A percentile compares a stretch with the other conserved stretches of the same genome.
Evolutionary conservation across 768 basidiomycete species (phyloP).

Genomic region (Rhizopogon vinicolor): DNA sequence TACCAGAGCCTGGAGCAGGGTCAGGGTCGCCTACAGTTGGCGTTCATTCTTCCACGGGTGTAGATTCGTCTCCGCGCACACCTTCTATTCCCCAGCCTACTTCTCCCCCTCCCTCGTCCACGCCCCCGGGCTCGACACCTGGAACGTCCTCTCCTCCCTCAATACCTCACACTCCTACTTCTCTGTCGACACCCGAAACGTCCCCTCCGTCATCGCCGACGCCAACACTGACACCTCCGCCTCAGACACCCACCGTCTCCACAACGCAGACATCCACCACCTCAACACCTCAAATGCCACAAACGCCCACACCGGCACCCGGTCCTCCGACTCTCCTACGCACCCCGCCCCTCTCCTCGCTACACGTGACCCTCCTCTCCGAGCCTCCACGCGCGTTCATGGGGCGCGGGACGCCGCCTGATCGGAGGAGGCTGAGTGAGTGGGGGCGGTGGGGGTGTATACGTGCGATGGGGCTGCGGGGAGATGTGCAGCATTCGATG

Average conservation of each 20-base stretch:
- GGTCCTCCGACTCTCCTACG: slow-evolving; percentile 10
- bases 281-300: neutral
- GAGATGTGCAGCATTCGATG: too few species aligned
- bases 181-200: neutral
- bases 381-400: slow-evolving; percentile 29
- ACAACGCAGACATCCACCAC: neutral
- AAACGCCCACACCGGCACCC: neutral
- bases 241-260: neutral
- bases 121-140: neutral
- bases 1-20: too few species aligned
- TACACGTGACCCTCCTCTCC: slow-evolving; percentile 27
- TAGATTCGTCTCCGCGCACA: too few species aligned
- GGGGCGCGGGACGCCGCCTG: slow-evolving; percentile 29
- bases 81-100: too few species aligned
- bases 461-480: neutral
- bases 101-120: neutral
- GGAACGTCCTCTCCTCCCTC: neutral
- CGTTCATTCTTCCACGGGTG: too few species aligned
- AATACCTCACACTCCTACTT: neutral
- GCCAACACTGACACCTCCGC: neutral
- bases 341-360: slow-evolving; percentile 17
- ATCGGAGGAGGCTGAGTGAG: slow-evolving; percentile 22
- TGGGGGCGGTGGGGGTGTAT: slow-evolving; percentile 18
- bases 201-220: neutral
- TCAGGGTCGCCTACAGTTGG: too few species aligned